Evolutionary conservation across 495 filamentous ascomycete genomes (phyloP).

Genomic region (Mytilinidion resinicola): DNA sequence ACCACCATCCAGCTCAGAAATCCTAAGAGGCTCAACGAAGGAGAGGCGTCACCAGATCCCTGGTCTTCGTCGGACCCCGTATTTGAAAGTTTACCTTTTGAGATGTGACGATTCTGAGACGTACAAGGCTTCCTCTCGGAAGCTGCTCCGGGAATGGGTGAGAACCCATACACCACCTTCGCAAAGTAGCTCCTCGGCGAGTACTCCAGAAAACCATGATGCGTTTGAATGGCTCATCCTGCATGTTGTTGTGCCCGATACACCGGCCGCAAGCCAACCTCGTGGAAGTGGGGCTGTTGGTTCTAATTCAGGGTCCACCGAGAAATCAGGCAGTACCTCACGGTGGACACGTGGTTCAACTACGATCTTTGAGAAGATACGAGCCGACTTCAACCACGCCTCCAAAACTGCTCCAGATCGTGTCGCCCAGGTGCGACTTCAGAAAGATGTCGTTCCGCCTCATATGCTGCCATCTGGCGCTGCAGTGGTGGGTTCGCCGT

Average conservation of each 20-base stretch:
- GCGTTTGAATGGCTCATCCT: slow-evolving; percentile 96
- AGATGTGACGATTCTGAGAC: slow-evolving; percentile 91
- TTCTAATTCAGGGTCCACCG: slow-evolving; percentile 36
- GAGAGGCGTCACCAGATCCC: slow-evolving; percentile 92
- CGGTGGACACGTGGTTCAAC: slow-evolving; percentile 70
- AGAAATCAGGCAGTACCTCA: slow-evolving; percentile 45
- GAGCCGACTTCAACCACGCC: slow-evolving; percentile 83
- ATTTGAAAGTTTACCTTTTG: slow-evolving; percentile 83
- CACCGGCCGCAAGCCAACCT: slow-evolving; percentile 64
- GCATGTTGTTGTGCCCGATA: slow-evolving; percentile 80
- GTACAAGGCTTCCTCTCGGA: slow-evolving; percentile 74
- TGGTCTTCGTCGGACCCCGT: slow-evolving; percentile 85
- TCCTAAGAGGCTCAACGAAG: slow-evolving; percentile 37
- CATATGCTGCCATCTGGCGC: slow-evolving; percentile 34
- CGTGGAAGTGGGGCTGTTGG: slow-evolving; percentile 39
- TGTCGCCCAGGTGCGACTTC: slow-evolving; percentile 76
- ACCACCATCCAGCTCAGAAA: slow-evolving; percentile 20
- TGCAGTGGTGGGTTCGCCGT: slow-evolving; percentile 19
- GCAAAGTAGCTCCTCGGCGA: slow-evolving; percentile 40
- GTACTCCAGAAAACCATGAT: slow-evolving; percentile 75
- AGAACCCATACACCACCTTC: slow-evolving; percentile 59
- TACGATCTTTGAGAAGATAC: slow-evolving; percentile 83
- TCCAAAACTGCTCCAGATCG: slow-evolving; percentile 72
- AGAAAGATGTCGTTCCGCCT: slow-evolving; percentile 39
- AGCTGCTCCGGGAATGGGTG: slow-evolving; percentile 84